Conservation (phyloP, 2,329 filamentous ascomycete genomes). For the Xylaria sp. region DNA sequence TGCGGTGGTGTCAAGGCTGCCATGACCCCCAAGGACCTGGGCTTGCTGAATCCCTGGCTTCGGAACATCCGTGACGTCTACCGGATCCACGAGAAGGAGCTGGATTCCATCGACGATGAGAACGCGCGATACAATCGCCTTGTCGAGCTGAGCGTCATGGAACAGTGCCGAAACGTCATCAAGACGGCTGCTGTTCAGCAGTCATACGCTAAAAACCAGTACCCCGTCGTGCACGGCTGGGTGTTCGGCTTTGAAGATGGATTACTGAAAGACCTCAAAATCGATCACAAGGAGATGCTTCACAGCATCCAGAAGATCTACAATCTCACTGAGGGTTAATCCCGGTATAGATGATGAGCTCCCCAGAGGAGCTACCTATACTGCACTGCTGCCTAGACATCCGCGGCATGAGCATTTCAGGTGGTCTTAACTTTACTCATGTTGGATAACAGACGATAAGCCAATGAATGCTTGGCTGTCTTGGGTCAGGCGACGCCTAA, state of each 20-base stretch:
- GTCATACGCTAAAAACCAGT: constrained; percentile 70
- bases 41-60: constrained; percentile 78
- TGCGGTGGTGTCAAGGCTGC: constrained; percentile 82
- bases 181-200: constrained; percentile 85
- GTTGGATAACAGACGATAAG: neutral
- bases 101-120: constrained; percentile 71
- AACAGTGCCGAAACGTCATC: constrained; percentile 81
- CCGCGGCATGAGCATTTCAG: neutral
- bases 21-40: constrained; percentile 76
- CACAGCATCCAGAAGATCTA: constrained; percentile 73
- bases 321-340: constrained; percentile 56
- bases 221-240: constrained; percentile 78
- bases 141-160: constrained; percentile 84
- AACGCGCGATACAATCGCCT: constrained; percentile 74
- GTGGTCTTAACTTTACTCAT: too few relatives aligned
- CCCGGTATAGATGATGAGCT: neutral
- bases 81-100: constrained; percentile 75
- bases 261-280: constrained; percentile 71
- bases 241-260: constrained; percentile 77
- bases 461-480: neutral
- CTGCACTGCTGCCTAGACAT: neutral
- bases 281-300: constrained; percentile 69
- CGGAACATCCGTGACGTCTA: constrained; percentile 81
- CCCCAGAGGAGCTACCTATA: neutral
- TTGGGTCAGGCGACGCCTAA: neutral